Conservation (phyloP, 78 protist genomes). For the Tieghemostelium lacteum region DNA sequence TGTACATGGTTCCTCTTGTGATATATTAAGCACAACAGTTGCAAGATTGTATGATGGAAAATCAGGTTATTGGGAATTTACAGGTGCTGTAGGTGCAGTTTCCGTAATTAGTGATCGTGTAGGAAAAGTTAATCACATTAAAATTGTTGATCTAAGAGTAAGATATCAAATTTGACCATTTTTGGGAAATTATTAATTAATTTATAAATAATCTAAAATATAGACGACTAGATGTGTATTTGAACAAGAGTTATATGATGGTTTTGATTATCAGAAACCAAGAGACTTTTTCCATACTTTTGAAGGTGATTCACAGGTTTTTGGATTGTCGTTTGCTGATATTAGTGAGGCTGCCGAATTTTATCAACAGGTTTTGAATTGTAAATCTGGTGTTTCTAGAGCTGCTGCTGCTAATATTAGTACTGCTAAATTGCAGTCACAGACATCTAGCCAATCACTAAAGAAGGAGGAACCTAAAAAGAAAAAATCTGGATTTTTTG, state of each 20-base stretch:
- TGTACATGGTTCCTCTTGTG: conserved; percentile 32
- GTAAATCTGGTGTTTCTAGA: too few species aligned
- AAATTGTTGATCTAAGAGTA: conserved; percentile 57
- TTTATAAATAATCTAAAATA: too few species aligned
- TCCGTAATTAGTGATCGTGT: conserved; percentile 45
- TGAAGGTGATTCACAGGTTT: conserved; percentile 79
- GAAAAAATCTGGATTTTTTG: too few species aligned
- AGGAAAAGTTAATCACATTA: conserved; percentile 44
- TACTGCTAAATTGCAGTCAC: too few species aligned
- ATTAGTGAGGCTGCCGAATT: conserved; percentile 68
- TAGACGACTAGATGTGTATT: conserved; percentile 29
- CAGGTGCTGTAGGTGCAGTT: conserved; percentile 48
- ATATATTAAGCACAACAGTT: conserved; percentile 53
- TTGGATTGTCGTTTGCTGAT: conserved; percentile 82
- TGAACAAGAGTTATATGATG: conserved; percentile 82
- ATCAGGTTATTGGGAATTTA: conserved; percentile 65
- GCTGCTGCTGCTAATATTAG: too few species aligned
- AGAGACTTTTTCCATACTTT: conserved; percentile 75
- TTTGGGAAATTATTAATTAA: too few species aligned
- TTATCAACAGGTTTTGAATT: conserved; percentile 12
- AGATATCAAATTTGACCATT: too few species aligned
- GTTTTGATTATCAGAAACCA: conserved; percentile 34
- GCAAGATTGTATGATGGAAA: conserved; percentile 72
- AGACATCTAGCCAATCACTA: too few species aligned
- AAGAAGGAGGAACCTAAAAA: too few species aligned